Base-by-base conservation (phyloP, 331 rosid species). In the Quercus lobata region DNA sequence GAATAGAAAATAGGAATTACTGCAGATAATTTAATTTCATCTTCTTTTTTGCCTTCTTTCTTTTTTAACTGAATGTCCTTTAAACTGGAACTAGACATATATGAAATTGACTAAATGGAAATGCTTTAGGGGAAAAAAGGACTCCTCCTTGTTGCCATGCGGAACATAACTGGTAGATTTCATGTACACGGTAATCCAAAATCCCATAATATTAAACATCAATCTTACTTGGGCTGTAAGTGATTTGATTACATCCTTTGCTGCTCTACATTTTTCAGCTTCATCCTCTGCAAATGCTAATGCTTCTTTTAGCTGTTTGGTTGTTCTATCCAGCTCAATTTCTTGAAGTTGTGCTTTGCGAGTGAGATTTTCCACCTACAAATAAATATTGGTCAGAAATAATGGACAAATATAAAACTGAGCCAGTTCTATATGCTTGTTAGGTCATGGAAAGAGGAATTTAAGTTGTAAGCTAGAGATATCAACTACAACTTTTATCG, bases 181-280 rank as follows among this genome's bases (percentile, higher is more conserved):
- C 30, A 35, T 30, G 55, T 21, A n/a, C 63, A 77, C 8, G 17
- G 22, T 25, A 55, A 29, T 44, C 41, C 53, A 29, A 25, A 18
- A n/a, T 44, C 22, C 37, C 60, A 19, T 58, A 35, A 54, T 6
- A 65, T 29, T 15, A 76, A 80, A 57, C 29, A 80, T 76, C 73
- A 74, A 80, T 76, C 91, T 84, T 88, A 96, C 99, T 90, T 91
- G 96, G 65, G 99, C 97, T 61, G 98, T 96, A 81, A 96, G 99
- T 2, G 99, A 96, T 87, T 90, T 94, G 88, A 96, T 96, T 83
- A 96, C 99, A 87, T 96, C 99, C 87, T 96, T 96, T 76, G 99
- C 99, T 35, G 91, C 96, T 86, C 91, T 96, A 86, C 98, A 90
- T 86, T 86, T 93, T 78, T 91, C 89, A 85, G 97, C 85, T 91